Conservation (phyloP, 2,329 filamentous ascomycete genomes). For the Monosporascus sp. region DNA sequence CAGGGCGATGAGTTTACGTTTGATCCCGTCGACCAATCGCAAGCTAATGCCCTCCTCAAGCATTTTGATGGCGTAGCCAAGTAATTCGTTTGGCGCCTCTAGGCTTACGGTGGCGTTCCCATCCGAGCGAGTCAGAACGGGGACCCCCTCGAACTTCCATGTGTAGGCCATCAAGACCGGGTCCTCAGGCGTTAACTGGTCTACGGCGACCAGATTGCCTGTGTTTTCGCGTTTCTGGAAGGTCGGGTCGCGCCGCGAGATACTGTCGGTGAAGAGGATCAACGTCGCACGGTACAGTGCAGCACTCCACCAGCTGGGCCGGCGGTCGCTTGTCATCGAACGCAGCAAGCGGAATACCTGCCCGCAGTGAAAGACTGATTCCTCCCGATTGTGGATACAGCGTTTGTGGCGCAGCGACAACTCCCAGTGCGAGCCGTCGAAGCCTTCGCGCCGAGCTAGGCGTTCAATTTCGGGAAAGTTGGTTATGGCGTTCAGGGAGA, state of each 20-base stretch:
- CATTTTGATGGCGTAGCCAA: slow-evolving; percentile 35
- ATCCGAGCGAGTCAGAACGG: slow-evolving; percentile 29
- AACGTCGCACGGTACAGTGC: slow-evolving; percentile 63
- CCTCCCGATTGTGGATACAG: slow-evolving; percentile 58
- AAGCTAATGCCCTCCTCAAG: slow-evolving; percentile 37
- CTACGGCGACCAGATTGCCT: slow-evolving; percentile 28
- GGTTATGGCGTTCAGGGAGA: slow-evolving; percentile 63
- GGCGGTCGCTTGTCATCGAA: slow-evolving; percentile 52
- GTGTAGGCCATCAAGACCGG: slow-evolving; percentile 31
- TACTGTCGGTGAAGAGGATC: slow-evolving; percentile 58
- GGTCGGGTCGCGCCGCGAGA: slow-evolving; percentile 43
- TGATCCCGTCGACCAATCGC: slow-evolving; percentile 40
- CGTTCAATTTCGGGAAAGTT: slow-evolving; percentile 64
- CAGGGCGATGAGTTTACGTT: slow-evolving; percentile 37
- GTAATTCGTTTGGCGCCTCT: slow-evolving; percentile 33
- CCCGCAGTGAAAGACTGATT: slow-evolving; percentile 62
- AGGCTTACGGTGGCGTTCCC: slow-evolving; percentile 28
- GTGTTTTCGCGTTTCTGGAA: slow-evolving; percentile 26
- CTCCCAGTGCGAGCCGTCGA: slow-evolving; percentile 51
- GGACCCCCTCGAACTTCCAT: slow-evolving; percentile 33
- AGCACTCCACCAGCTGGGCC: slow-evolving; percentile 67
- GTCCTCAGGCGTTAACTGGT: slow-evolving; percentile 36
- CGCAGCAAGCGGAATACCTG: slow-evolving; percentile 60
- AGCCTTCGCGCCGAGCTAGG: slow-evolving; percentile 56
- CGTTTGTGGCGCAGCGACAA: slow-evolving; percentile 52